A percentile compares a stretch with the other conserved stretches of the same genome.
phyloP scores from a whole-genome alignment of 2,329 filamentous ascomycete species.

The Alternaria sp. region DNA sequence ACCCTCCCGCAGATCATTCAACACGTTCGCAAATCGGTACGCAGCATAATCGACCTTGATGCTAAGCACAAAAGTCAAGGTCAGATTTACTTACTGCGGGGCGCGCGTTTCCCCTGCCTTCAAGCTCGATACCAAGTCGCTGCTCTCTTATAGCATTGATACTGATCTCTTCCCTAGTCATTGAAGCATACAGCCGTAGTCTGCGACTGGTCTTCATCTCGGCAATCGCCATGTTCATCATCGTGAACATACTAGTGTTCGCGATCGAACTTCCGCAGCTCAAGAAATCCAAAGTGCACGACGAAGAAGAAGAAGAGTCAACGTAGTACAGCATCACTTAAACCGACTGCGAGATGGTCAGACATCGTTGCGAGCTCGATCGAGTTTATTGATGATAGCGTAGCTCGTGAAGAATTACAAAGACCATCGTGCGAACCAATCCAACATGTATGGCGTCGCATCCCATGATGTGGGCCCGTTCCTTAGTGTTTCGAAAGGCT shows the following conservation, averaged over 20 bases:
- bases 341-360: background rate
- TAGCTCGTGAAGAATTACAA: background rate
- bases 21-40: conserved; percentile 59
- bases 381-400: background rate
- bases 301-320: conserved; percentile 6
- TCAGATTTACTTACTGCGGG: conserved; percentile 19
- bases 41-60: conserved; percentile 55
- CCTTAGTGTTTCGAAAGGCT: conserved; percentile 26
- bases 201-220: conserved; percentile 53
- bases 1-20: conserved; percentile 46
- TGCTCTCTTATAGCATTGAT: conserved; percentile 22
- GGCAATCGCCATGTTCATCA: conserved; percentile 54
- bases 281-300: conserved; percentile 21
- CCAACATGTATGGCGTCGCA: conserved; percentile 23
- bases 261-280: conserved; percentile 61
- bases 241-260: conserved; percentile 58
- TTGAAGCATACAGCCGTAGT: conserved; percentile 48
- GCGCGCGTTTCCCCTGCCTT: background rate
- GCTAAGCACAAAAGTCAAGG: conserved; percentile 56
- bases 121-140: background rate
- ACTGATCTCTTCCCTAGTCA: conserved; percentile 38
- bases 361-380: background rate
- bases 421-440: conserved; percentile 29
- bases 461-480: conserved; percentile 28
- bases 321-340: background rate